Evolutionary conservation across 306 rosid genomes (phyloP).

Genomic region (Carpinus viminea): DNA sequence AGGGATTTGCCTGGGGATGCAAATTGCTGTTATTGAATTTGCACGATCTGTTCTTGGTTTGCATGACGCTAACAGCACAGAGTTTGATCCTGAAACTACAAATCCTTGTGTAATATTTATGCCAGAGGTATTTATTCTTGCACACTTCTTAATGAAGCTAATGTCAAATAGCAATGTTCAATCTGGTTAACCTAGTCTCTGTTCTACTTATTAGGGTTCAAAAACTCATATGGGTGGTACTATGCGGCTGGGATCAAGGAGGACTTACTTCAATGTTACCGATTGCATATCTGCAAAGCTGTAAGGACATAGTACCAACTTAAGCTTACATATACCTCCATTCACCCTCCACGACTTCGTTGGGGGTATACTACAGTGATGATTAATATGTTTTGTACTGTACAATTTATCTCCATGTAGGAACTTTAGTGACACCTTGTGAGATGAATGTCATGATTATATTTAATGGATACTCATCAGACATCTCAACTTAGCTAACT

Average conservation of each 20-base stretch:
- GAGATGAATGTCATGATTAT: not conserved
- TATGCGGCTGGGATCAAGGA: conserved; percentile 97
- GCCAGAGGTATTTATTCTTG: conserved; percentile 71
- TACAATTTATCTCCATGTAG: not conserved
- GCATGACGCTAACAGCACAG: conserved; percentile 79
- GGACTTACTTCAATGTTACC: conserved; percentile 67
- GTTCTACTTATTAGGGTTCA: conserved; percentile 61
- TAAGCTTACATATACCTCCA: conserved; percentile 8
- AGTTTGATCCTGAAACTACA: conserved; percentile 68
- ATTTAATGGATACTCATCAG: not conserved
- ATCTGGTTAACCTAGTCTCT: conserved; percentile 20
- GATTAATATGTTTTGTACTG: conserved; percentile 11
- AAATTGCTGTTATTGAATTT: conserved; percentile 85
- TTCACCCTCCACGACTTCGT: conserved; percentile 7
- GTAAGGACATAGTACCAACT: conserved; percentile 54
- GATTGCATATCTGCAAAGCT: conserved; percentile 81
- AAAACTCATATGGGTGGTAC: conserved; percentile 97
- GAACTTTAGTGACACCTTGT: conserved; percentile 4
- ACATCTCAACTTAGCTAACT: conserved; percentile 11
- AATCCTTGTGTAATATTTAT: conserved; percentile 85
- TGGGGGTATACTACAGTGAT: conserved; percentile 7
- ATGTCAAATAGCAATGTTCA: not conserved
- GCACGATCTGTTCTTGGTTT: conserved; percentile 84
- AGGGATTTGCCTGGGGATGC: conserved; percentile 94
- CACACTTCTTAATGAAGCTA: not conserved